Conservation (phyloP, 768 basidiomycete genomes). For the Royoungia palumana region DNA sequence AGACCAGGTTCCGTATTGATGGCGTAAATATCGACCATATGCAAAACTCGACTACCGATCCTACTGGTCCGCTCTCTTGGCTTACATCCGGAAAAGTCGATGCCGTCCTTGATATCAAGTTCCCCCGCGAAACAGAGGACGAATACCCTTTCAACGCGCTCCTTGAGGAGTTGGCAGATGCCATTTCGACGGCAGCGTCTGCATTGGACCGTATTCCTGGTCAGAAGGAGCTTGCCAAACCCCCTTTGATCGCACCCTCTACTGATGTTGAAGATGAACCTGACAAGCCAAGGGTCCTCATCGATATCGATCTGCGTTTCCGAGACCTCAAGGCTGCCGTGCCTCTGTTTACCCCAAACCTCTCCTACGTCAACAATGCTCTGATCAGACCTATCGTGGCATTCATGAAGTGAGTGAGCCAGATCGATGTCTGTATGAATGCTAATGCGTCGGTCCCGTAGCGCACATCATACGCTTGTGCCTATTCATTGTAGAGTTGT, state of each 20-base stretch:
- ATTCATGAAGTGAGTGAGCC: constrained; percentile 83
- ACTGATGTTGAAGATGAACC: constrained; percentile 30
- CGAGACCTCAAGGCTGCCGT: constrained; percentile 94
- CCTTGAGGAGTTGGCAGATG: constrained; percentile 87
- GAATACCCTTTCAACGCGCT: constrained; percentile 73
- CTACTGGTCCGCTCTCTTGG: constrained; percentile 89
- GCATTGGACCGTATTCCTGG: constrained; percentile 78
- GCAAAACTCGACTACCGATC: constrained; percentile 75
- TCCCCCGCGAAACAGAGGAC: constrained; percentile 78
- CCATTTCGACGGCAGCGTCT: constrained; percentile 63
- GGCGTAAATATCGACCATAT: constrained; percentile 96
- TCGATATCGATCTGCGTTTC: constrained; percentile 94
- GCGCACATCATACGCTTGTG: constrained; percentile 89
- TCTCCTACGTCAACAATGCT: constrained; percentile 91
- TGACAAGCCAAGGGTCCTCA: constrained; percentile 52
- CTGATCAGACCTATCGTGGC: constrained; percentile 94
- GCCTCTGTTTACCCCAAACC: constrained; percentile 83
- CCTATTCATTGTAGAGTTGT: constrained; percentile 91
- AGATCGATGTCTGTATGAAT: background rate
- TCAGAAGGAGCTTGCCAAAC: constrained; percentile 81
- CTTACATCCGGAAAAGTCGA: constrained; percentile 96
- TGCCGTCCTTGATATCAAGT: constrained; percentile 96
- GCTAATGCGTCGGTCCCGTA: constrained; percentile 31
- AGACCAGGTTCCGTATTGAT: constrained; percentile 96
- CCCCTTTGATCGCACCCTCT: constrained; percentile 73